Percentiles rank a stretch among this genome's conserved stretches.
These are phyloP conservation scores for Yamadazyma blattariae DNA, from an alignment of 1,139 yeast species.

Conservation along the genomic window DNA sequence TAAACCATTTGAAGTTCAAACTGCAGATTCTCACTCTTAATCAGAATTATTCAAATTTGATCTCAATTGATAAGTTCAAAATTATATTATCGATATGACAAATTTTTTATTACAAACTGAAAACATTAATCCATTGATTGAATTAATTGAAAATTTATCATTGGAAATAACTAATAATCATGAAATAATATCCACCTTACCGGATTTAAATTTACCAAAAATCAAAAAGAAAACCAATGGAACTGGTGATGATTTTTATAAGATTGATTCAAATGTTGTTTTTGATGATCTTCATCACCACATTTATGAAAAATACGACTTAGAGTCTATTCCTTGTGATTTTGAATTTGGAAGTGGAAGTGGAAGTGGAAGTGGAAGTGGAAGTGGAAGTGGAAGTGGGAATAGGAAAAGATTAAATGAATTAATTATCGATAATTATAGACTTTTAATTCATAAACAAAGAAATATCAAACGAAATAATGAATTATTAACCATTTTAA, in stretches of 20 bases:
- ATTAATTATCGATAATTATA: constrained; percentile 24
- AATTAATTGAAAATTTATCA: constrained; percentile 21
- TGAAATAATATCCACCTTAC: constrained; percentile 4
- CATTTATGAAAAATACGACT: constrained; percentile 15
- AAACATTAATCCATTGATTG: constrained; percentile 30
- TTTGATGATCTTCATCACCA: constrained; percentile 17
- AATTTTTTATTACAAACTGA: constrained; percentile 35
- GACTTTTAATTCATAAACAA: constrained; percentile 20
- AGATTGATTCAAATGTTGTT: neutral
- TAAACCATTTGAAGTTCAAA: no score
- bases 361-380: no score
- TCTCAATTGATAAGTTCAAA: no score
- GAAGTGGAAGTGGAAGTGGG: no score
- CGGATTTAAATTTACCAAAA: neutral
- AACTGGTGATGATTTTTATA: neutral
- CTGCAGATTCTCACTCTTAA: neutral
- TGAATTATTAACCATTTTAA: constrained; percentile 21
- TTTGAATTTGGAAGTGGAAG: no score
- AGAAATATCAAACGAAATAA: constrained; percentile 20
- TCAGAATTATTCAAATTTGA: neutral
- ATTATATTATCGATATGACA: no score
- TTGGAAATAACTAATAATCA: constrained; percentile 25
- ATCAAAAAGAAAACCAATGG: neutral
- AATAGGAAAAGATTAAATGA: constrained; percentile 16
- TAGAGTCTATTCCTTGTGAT: constrained; percentile 7